Evolutionary conservation across 129 eudicot genomes (phyloP), one percentile per base, ranked within the genome.

Genomic region (Flaveria robusta): DNA sequence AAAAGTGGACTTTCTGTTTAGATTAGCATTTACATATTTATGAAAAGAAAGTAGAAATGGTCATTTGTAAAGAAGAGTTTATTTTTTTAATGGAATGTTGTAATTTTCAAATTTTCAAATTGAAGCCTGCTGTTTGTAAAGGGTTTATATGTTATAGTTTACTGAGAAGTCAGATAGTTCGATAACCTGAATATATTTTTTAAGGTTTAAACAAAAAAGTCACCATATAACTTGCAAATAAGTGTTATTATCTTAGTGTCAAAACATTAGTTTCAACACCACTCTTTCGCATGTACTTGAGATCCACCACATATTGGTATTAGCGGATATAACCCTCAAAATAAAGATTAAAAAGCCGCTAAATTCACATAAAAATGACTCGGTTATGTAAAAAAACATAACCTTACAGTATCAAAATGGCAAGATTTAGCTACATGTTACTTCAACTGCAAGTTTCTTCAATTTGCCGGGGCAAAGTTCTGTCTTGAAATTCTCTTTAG

Each of bases 371-470:
- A 68, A 52, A 42, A 54, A 56, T 55, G 55, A 77, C 74, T 77
- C 52, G 19, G 20, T 43, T 54, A 29, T 11, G 11, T 49, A 54
- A 54, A 8, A 39, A 19, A 42, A 70, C n/a, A 22, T 66, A 52
- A 19, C 43, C 18, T 10, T 51, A 18, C n/a, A 18, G 42, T 31
- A 43, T 55, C 55, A 79, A 52, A 79, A 65, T 54, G 50, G 39
- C 65, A 1, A 34, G 62, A 54, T 65, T 88, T 86, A 89, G 84
- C 96, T 84, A 76, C 96, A 92, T 1, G 74, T 80, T 45, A 80
- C 97, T 87, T 89, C 91, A 50, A 92, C 91, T 10, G 88, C 91
- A 62, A 92, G 91, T 71, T 81, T 85, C 86, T 83, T 89, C 18
- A 65, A 75, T 24, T 75, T 37, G 3, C 91, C 77, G 3, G 92